Percentiles rank a stretch among this genome's conserved stretches.
Conservation (phyloP, 805 yeast species). For the Nakazawaea sp. region DNA sequence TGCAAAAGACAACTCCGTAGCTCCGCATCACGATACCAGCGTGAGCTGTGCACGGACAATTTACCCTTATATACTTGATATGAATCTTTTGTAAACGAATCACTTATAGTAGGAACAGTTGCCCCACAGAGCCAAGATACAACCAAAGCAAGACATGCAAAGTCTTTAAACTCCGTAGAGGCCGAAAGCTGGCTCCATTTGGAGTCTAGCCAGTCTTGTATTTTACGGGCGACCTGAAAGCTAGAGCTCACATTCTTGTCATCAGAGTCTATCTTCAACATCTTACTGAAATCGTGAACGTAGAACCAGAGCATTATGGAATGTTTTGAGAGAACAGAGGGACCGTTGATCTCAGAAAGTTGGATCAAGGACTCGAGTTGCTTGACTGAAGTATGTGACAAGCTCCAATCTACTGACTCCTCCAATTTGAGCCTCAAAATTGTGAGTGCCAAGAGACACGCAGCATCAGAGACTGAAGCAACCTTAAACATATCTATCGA, state of each 20-base stretch:
- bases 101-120: no score
- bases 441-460: slow-evolving; percentile 26
- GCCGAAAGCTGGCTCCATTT: slow-evolving; percentile 33
- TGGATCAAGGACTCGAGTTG: slow-evolving; percentile 46
- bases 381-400: slow-evolving; percentile 35
- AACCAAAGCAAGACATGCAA: slow-evolving; percentile 24
- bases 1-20: no score
- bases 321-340: slow-evolving; percentile 36
- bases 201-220: slow-evolving; percentile 44
- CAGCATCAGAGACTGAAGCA: slow-evolving; percentile 16
- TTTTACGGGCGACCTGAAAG: no score
- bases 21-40: no score
- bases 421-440: slow-evolving; percentile 8
- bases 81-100: no score
- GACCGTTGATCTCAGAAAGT: slow-evolving; percentile 56
- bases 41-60: no score
- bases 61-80: no score
- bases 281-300: slow-evolving; percentile 27
- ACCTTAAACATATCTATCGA: slow-evolving; percentile 30
- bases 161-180: slow-evolving; percentile 9
- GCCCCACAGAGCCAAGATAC: slow-evolving; percentile 37
- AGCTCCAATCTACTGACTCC: slow-evolving; percentile 5
- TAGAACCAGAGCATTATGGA: slow-evolving; percentile 50
- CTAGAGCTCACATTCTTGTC: slow-evolving; percentile 2
- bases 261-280: not conserved